Conservation (phyloP, 257 asterid genomes). For the Prunella vulgaris region DNA sequence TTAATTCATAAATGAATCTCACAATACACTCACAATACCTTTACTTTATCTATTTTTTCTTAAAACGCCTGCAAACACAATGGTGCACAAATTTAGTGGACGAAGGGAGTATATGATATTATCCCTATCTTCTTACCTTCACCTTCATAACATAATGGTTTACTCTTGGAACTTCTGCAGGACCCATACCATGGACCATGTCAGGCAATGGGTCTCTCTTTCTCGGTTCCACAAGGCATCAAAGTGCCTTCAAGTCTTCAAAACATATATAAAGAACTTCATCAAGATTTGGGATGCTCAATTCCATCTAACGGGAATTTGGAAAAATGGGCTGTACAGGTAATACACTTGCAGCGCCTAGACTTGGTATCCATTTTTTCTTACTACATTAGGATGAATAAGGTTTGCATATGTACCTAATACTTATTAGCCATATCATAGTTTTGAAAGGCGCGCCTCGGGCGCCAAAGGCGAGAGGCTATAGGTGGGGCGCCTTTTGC, state of each 20-base stretch:
- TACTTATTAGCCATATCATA: not conserved
- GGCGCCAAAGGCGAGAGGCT: no score
- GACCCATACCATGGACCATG: constrained; percentile 99
- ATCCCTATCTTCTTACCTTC: not conserved
- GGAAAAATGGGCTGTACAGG: constrained; percentile 95
- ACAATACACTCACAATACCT: no score
- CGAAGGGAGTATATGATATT: not conserved
- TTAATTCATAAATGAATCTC: no score
- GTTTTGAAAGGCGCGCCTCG: no score
- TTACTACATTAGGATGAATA: not conserved
- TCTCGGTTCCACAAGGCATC: constrained; percentile 81
- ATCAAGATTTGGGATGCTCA: constrained; percentile 76
- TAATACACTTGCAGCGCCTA: constrained; percentile 22
- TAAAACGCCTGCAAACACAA: no score
- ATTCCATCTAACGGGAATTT: constrained; percentile 79
- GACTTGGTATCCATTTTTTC: constrained; percentile 13
- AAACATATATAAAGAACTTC: constrained; percentile 89
- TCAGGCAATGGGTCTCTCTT: constrained; percentile 99
- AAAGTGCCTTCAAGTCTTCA: constrained; percentile 86
- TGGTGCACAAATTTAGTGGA: no score
- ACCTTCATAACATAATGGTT: not conserved
- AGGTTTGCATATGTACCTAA: not conserved
- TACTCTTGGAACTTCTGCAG: constrained; percentile 30
- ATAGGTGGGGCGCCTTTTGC: no score
- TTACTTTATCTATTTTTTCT: no score